Base-by-base conservation (phyloP, 1,284 basidiomycete species). In the Fomitopsis pinicola region DNA sequence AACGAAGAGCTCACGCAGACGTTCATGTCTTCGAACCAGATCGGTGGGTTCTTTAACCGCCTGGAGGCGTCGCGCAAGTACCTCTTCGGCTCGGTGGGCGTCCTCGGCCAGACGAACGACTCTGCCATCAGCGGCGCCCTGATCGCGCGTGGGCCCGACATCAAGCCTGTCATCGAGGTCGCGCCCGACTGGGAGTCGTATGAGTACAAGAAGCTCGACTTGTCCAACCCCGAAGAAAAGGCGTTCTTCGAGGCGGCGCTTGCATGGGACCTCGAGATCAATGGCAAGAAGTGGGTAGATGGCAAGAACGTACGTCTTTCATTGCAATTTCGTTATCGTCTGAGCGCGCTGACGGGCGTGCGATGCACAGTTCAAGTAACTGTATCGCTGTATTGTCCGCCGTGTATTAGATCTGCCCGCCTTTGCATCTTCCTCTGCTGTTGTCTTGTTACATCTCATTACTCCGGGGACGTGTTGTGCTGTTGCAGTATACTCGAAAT, bases 171-270 rank as follows among this genome's bases (percentile, higher is more conserved):
- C 66, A 83, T 96, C 58, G 81, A 89, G 14, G 89, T 86, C 64
- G 96, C 97, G 5, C 97, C 97, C 42, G 97, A 98, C 78, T 93
- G 81, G 80, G 96, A 98, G 79, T 92, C 89, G 57, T 99, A 98
- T 80, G 71, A 75, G 14, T 96, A 89, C 82, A 88, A 81, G 71
- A 85, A 83, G 74, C 77, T 97, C 69, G 86, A 91, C 68, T 73
- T 91, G 56, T 75, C 73, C 57, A 88, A 88, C 64, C 79, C 79
- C 42, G 87, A 80, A 36, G 88, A 96, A 73, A 94, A 94, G 82
- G 81, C 81, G 67, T 95, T 91, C 86, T 95, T 97, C 74, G 93
- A 95, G 82, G 89, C 81, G 67, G 90, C 91, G 42, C 83, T 95
- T 67, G 91, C 94, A 59, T 97, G 95, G 95, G 94, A 96, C 78